Conservation (phyloP, 1,284 basidiomycete species). For the Pisolithus thermaeus region DNA sequence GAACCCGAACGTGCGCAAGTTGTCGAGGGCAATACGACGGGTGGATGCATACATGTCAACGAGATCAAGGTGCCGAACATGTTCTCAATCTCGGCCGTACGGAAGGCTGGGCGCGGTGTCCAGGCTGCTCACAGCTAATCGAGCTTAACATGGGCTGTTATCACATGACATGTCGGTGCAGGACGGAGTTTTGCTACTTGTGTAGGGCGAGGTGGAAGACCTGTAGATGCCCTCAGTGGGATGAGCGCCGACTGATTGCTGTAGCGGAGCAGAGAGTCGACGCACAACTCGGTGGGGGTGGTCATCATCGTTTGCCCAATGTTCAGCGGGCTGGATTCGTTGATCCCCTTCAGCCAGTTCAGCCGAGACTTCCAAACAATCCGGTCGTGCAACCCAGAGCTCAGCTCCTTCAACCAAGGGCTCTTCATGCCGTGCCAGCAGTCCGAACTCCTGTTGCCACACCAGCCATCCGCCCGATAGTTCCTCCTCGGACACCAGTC, state of each 20-base stretch:
- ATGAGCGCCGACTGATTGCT: slow-evolving; percentile 27
- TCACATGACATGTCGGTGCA: slow-evolving; percentile 44
- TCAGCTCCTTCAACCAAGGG: too few relatives aligned
- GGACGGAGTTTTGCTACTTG: slow-evolving; percentile 40
- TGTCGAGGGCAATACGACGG: slow-evolving; percentile 19
- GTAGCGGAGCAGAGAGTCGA: slow-evolving; percentile 30
- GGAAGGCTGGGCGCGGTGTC: slow-evolving; percentile 38
- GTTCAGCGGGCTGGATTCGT: too few relatives aligned
- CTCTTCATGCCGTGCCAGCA: too few relatives aligned
- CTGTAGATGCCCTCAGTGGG: slow-evolving; percentile 38
- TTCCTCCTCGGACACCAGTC: too few relatives aligned
- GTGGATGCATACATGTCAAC: slow-evolving; percentile 21
- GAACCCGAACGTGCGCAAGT: too few relatives aligned
- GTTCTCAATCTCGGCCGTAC: slow-evolving; percentile 31
- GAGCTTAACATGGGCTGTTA: slow-evolving; percentile 39
- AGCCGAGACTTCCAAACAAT: too few relatives aligned
- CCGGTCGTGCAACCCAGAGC: too few relatives aligned
- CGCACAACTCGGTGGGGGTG: slow-evolving; percentile 8
- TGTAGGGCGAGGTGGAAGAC: slow-evolving; percentile 32
- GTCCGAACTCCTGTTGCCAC: too few relatives aligned
- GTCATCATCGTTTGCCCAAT: too few relatives aligned
- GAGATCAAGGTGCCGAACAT: slow-evolving; percentile 18
- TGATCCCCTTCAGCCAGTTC: too few relatives aligned
- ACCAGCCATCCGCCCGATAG: too few relatives aligned
- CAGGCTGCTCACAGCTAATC: slow-evolving; percentile 37